Conservation (phyloP, 495 filamentous ascomycete species). For the Penicillium argentinense region DNA sequence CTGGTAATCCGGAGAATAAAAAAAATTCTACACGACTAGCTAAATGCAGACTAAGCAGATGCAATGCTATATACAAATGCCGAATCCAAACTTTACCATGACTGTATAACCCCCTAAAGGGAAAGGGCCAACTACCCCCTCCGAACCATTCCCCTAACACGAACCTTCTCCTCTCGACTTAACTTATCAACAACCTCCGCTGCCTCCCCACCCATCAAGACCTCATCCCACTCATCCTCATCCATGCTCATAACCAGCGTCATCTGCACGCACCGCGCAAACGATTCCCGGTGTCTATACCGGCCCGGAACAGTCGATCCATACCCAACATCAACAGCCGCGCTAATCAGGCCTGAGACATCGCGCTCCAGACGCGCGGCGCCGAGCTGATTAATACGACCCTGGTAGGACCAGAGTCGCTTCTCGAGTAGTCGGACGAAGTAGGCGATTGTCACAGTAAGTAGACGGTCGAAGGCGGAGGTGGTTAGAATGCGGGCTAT, state of each 20-base stretch:
- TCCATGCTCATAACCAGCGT: constrained; percentile 93
- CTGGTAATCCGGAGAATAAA: too few relatives aligned
- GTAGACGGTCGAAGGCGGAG: constrained; percentile 65
- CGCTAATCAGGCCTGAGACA: constrained; percentile 72
- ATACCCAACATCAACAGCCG: constrained; percentile 67
- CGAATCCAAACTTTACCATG: too few relatives aligned
- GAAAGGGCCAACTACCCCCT: too few relatives aligned
- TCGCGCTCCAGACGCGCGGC: constrained; percentile 88
- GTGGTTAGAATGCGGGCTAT: constrained; percentile 82
- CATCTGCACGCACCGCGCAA: constrained; percentile 80
- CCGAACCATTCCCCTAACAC: constrained; percentile 61
- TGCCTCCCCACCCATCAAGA: constrained; percentile 44
- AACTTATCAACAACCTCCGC: constrained; percentile 49
- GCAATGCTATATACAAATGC: too few relatives aligned
- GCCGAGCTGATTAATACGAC: constrained; percentile 77
- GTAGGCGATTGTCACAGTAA: constrained; percentile 69
- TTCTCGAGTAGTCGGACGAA: constrained; percentile 82
- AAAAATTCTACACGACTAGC: too few relatives aligned
- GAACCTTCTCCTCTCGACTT: constrained; percentile 59
- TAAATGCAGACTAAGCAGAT: too few relatives aligned
- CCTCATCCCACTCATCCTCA: constrained; percentile 93
- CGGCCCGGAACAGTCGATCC: constrained; percentile 33
- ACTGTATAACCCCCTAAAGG: too few relatives aligned
- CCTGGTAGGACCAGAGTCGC: constrained; percentile 80
- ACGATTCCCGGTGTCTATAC: constrained; percentile 79